These are phyloP conservation scores for Diutina ranongensis DNA, from an alignment of 1,139 yeast species.

Conservation along the genomic window DNA sequence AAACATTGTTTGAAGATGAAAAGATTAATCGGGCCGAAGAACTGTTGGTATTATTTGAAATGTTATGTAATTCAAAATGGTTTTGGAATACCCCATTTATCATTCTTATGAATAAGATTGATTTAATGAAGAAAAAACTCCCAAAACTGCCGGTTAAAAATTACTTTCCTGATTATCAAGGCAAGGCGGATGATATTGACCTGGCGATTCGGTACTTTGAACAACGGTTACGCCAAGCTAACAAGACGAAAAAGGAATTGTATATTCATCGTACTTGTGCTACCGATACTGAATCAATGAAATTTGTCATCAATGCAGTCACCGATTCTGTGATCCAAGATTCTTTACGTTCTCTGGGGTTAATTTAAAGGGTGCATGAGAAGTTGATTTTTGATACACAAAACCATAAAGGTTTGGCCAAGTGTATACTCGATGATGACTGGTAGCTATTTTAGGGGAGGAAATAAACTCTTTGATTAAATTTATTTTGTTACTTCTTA, in stretches of 20 bases:
- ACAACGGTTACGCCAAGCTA: slow-evolving; percentile 46
- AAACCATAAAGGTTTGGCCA: too few relatives aligned
- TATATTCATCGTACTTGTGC: slow-evolving; percentile 95
- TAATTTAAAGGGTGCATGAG: slow-evolving; percentile 23
- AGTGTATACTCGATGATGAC: too few relatives aligned
- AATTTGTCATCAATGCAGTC: slow-evolving; percentile 82
- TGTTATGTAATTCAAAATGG: slow-evolving; percentile 80
- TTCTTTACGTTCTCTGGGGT: slow-evolving; percentile 73
- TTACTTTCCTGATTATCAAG: slow-evolving; percentile 65
- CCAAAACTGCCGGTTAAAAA: slow-evolving; percentile 48
- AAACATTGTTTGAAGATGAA: slow-evolving; percentile 81
- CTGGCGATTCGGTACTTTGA: slow-evolving; percentile 62
- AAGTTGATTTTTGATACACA: too few relatives aligned
- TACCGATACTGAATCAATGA: slow-evolving; percentile 81
- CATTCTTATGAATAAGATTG: slow-evolving; percentile 79
- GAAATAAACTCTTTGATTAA: too few relatives aligned
- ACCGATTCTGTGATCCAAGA: slow-evolving; percentile 85
- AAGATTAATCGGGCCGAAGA: slow-evolving; percentile 87
- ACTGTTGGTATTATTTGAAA: slow-evolving; percentile 72
- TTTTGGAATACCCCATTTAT: slow-evolving; percentile 81
- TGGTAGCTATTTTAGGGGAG: too few relatives aligned
- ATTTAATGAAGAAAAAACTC: slow-evolving; percentile 65
- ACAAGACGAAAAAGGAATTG: slow-evolving; percentile 59
- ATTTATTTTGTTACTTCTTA: too few relatives aligned
- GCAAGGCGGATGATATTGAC: slow-evolving; percentile 50